Evolutionary conservation across 371 early-diverging fungal genomes (phyloP).

Genomic region (Mortierella sp.): DNA sequence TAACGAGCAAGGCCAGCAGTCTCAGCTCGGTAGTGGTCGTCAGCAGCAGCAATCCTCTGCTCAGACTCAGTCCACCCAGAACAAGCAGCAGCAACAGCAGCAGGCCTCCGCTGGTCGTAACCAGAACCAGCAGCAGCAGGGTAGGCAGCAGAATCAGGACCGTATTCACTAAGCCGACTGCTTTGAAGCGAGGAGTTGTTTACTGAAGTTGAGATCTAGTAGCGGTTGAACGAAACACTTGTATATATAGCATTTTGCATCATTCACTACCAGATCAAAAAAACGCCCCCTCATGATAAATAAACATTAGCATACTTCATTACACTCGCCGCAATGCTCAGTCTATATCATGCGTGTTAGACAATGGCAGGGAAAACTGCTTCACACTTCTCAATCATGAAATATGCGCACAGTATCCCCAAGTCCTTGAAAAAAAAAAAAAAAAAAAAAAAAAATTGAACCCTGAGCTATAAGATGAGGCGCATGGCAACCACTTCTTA

Average conservation of each 20-base stretch:
- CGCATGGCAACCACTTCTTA: no score
- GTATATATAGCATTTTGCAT: constrained; percentile 3
- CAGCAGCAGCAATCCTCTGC: not conserved
- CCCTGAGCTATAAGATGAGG: no score
- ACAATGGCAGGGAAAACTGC: not conserved
- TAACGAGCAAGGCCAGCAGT: no score
- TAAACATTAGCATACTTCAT: no score
- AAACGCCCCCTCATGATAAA: no score
- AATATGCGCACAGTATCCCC: no score
- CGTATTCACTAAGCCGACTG: constrained; percentile 3
- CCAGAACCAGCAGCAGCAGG: not conserved
- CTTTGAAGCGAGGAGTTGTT: not conserved
- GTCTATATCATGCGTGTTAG: not conserved
- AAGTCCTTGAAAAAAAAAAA: no score
- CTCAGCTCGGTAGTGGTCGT: not conserved
- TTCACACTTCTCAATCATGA: no score
- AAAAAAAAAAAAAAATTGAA: no score
- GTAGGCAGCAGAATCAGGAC: constrained; percentile 9
- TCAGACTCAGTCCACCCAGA: not conserved
- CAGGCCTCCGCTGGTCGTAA: not conserved
- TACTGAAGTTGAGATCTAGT: not conserved
- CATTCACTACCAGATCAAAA: no score
- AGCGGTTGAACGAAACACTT: not conserved
- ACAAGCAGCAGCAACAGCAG: not conserved
- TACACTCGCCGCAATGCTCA: no score